Conservation (phyloP, 2,329 filamentous ascomycete species). For the Knoxdaviesia proteae region DNA sequence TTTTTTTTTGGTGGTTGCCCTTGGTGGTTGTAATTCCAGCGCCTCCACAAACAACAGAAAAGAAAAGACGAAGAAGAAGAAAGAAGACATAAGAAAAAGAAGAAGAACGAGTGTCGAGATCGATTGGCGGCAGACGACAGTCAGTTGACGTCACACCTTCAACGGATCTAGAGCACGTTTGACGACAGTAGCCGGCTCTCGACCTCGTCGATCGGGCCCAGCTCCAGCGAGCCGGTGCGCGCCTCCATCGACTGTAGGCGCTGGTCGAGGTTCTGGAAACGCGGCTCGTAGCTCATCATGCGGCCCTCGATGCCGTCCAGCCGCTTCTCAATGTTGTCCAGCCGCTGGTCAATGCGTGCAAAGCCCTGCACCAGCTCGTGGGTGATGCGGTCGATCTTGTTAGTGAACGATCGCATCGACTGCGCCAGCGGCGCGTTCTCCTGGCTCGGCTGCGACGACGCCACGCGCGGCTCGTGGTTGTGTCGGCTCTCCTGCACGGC, state of each 20-base stretch:
- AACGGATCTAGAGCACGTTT: conserved; percentile 1
- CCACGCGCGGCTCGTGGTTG: conserved; percentile 38
- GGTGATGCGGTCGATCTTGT: conserved; percentile 36
- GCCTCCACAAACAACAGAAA: too few species aligned
- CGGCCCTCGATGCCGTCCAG: conserved; percentile 30
- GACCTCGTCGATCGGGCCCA: conserved; percentile 23
- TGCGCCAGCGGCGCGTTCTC: conserved; percentile 37
- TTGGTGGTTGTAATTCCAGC: too few species aligned
- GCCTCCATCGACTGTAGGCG: conserved; percentile 19
- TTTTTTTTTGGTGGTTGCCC: too few species aligned
- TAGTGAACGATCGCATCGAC: conserved; percentile 33
- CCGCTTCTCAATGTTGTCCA: conserved; percentile 32
- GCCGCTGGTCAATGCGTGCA: conserved; percentile 24
- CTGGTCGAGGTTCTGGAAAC: conserved; percentile 22
- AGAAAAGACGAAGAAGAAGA: too few species aligned
- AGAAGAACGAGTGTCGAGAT: too few species aligned
- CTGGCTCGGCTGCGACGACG: conserved; percentile 30
- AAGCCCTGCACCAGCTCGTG: conserved; percentile 35
- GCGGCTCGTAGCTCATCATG: conserved; percentile 19
- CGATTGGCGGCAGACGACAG: too few species aligned
- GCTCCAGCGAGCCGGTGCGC: conserved; percentile 7
- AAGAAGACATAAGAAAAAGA: too few species aligned
- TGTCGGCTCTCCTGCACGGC: conserved; percentile 37
- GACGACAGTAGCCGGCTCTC: conserved; percentile 19
- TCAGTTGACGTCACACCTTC: too few species aligned